phyloP scores from a whole-genome alignment of 768 basidiomycete genomes.

The Termitomyces sp. region DNA sequence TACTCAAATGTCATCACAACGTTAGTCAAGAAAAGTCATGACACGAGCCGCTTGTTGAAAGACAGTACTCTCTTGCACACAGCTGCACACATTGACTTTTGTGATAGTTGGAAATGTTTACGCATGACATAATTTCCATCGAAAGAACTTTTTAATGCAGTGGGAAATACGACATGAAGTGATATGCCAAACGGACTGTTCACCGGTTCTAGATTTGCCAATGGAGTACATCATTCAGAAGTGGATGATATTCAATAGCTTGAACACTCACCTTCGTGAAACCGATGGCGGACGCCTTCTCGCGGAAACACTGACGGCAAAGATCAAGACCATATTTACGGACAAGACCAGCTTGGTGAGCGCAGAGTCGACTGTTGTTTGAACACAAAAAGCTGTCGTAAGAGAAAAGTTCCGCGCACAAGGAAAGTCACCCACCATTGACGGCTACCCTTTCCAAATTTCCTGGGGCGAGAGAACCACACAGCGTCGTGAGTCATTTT shows the following conservation, averaged over 20 bases:
- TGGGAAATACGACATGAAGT: neutral
- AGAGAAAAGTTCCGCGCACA: neutral
- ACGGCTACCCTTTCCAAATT: constrained; percentile 92
- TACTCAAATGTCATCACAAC: neutral
- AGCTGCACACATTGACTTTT: neutral
- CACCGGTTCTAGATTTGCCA: constrained; percentile 37
- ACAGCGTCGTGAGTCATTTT: constrained; percentile 97
- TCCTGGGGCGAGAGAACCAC: constrained; percentile 96
- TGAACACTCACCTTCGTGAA: constrained; percentile 78
- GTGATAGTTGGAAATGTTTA: constrained; percentile 3
- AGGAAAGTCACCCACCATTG: constrained; percentile 64
- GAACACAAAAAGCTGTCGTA: neutral
- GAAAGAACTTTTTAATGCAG: constrained; percentile 6
- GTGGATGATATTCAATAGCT: neutral
- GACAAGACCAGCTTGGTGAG: constrained; percentile 96
- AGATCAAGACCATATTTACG: constrained; percentile 96
- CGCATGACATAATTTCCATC: constrained; percentile 14
- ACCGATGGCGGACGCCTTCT: constrained; percentile 89
- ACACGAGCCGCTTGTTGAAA: too few species aligned
- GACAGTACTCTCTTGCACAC: neutral
- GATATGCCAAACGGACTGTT: constrained; percentile 13
- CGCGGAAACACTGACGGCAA: constrained; percentile 98
- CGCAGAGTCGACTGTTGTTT: constrained; percentile 77
- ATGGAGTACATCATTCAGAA: neutral
- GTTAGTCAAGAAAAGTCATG: neutral